phyloP scores from a whole-genome alignment of 768 basidiomycete genomes.

The Mrakia frigida region DNA sequence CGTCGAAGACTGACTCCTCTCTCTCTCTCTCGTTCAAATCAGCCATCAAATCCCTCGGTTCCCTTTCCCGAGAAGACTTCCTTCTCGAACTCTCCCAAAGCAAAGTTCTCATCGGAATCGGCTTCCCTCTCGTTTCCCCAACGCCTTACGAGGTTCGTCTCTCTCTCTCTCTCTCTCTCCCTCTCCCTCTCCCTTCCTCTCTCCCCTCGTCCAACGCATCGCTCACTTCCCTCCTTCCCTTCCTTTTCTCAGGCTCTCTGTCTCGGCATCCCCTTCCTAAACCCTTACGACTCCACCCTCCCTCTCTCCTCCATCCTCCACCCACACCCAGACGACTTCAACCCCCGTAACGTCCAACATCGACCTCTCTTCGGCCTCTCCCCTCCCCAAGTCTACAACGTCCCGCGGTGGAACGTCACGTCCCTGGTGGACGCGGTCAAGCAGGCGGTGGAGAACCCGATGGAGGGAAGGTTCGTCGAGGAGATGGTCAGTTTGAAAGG shows the following conservation, averaged over 20 bases:
- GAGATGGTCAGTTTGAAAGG: slow-evolving; percentile 2
- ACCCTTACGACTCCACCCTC: not conserved
- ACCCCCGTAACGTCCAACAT: not conserved
- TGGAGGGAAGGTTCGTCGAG: slow-evolving; percentile 9
- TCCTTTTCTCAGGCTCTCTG: not conserved
- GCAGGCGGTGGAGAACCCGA: not conserved
- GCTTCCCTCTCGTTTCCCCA: slow-evolving; percentile 10
- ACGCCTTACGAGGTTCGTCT: slow-evolving; percentile 2
- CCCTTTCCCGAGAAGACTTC: not conserved
- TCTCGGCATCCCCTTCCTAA: slow-evolving; percentile 4
- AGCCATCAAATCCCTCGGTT: not conserved
- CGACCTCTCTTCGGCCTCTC: not conserved
- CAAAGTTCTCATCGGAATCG: slow-evolving; percentile 16
- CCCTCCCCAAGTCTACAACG: slow-evolving; percentile 5
- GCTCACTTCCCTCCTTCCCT: not conserved
- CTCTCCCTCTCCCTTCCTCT: not conserved
- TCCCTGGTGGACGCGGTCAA: not conserved
- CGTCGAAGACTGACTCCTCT: not conserved
- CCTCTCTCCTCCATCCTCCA: not conserved
- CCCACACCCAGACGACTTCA: not conserved
- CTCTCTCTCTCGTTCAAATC: not conserved
- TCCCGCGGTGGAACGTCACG: not conserved
- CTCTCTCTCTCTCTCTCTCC: not conserved
- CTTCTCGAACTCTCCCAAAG: not conserved
- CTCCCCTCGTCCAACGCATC: not conserved